Conservation (phyloP, 1,284 basidiomycete genomes). For the Apiotrichum montevideense region DNA sequence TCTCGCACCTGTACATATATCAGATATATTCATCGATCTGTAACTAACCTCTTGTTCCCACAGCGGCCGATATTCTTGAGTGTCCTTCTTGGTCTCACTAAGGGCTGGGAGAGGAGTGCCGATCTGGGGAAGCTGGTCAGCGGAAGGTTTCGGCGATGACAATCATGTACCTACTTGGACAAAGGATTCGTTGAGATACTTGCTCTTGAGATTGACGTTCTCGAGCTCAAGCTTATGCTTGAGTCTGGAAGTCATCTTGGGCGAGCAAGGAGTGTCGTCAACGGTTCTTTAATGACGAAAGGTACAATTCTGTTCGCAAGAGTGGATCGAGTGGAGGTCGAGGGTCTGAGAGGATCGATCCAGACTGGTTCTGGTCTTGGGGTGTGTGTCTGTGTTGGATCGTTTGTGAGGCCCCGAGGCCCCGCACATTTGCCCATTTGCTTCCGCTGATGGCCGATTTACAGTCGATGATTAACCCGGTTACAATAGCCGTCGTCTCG, state of each 20-base stretch:
- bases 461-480: too few relatives aligned
- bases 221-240: slow-evolving; percentile 67
- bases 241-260: slow-evolving; percentile 50
- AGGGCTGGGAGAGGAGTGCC: slow-evolving; percentile 87
- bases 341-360: too few relatives aligned
- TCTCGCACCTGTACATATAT: slow-evolving; percentile 64
- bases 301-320: too few relatives aligned
- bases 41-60: slow-evolving; percentile 88
- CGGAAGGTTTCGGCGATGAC: not conserved
- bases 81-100: slow-evolving; percentile 74
- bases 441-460: too few relatives aligned
- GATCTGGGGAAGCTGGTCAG: slow-evolving; percentile 54
- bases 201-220: slow-evolving; percentile 65
- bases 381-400: too few relatives aligned
- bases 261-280: too few relatives aligned
- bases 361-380: too few relatives aligned
- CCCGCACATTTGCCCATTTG: too few relatives aligned
- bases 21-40: not conserved
- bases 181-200: slow-evolving; percentile 78
- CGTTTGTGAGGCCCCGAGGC: too few relatives aligned
- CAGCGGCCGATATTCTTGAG: slow-evolving; percentile 85
- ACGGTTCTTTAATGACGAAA: too few relatives aligned
- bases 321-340: too few relatives aligned
- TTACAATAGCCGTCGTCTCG: too few relatives aligned
- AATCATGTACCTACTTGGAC: slow-evolving; percentile 59